A percentile compares a stretch with the other conserved stretches of the same genome.
Evolutionary conservation across 2,329 filamentous ascomycete species (phyloP).

Genomic region (Drechmeria coniospora): DNA sequence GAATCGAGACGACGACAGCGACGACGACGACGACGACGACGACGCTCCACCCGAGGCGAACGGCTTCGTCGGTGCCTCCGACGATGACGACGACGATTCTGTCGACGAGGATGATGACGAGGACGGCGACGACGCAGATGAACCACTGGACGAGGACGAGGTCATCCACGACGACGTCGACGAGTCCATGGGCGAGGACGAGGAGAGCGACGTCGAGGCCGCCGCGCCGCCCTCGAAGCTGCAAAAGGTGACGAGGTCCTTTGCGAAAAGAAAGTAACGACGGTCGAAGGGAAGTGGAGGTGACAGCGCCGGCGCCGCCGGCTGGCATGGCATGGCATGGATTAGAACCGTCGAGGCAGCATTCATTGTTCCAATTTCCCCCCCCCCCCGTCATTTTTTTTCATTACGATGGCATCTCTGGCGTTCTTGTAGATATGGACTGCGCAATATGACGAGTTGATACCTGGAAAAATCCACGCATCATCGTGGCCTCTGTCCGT

Average conservation of each 20-base stretch:
- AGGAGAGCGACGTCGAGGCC: constrained; percentile 33
- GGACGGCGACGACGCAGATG: constrained; percentile 30
- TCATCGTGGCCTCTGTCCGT: too few species aligned
- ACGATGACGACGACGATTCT: constrained; percentile 34
- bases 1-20: constrained; percentile 30
- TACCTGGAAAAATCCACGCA: neutral
- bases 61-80: constrained; percentile 40
- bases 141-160: constrained; percentile 41
- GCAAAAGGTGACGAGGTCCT: constrained; percentile 21
- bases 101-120: constrained; percentile 21
- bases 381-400: too few species aligned
- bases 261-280: constrained; percentile 20
- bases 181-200: constrained; percentile 40
- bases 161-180: constrained; percentile 42
- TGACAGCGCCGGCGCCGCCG: neutral
- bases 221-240: constrained; percentile 31
- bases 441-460: neutral
- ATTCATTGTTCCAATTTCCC: too few species aligned
- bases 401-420: neutral
- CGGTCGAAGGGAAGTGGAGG: neutral
- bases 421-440: constrained; percentile 1
- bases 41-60: constrained; percentile 43
- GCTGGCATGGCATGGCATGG: too few species aligned
- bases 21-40: constrained; percentile 43
- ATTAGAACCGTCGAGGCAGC: too few species aligned